These are phyloP conservation scores for Salix suchowensis DNA, from an alignment of 345 rosid genomes.

Conservation along the genomic window DNA sequence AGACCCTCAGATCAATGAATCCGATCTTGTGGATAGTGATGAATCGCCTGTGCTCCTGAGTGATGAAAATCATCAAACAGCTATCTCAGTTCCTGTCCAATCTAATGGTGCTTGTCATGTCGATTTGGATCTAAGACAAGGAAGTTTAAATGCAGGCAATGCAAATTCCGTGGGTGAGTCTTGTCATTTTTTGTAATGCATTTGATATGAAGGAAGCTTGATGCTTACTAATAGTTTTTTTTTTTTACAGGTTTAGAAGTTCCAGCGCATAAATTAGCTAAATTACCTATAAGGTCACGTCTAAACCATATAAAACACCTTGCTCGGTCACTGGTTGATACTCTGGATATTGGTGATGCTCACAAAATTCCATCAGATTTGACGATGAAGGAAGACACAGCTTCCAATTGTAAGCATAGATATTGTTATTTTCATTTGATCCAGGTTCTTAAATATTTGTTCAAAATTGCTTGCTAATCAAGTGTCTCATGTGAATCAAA, in stretches of 20 bases:
- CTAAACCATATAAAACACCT: conserved; percentile 68
- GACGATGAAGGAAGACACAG: conserved; percentile 24
- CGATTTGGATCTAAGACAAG: conserved; percentile 21
- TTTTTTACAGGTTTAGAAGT: conserved; percentile 51
- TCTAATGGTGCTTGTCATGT: conserved; percentile 17
- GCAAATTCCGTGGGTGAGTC: conserved; percentile 43
- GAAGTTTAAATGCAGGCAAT: conserved; percentile 17
- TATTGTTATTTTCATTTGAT: neutral
- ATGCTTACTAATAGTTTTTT: neutral
- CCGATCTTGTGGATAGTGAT: conserved; percentile 8
- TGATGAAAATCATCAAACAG: conserved; percentile 12
- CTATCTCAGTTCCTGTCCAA: conserved; percentile 27
- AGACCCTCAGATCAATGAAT: conserved; percentile 34
- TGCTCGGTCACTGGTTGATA: conserved; percentile 57
- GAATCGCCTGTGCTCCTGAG: conserved; percentile 13
- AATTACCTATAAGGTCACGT: conserved; percentile 48
- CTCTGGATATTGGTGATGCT: conserved; percentile 16
- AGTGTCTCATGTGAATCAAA: neutral
- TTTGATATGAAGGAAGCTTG: neutral
- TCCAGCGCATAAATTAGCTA: conserved; percentile 45
- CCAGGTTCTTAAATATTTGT: neutral
- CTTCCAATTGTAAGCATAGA: conserved; percentile 46
- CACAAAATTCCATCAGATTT: conserved; percentile 27
- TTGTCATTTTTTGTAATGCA: neutral
- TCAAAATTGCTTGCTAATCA: neutral